Base-by-base conservation (phyloP, 306 rosid genomes). In the Mimosa bimucronata region DNA sequence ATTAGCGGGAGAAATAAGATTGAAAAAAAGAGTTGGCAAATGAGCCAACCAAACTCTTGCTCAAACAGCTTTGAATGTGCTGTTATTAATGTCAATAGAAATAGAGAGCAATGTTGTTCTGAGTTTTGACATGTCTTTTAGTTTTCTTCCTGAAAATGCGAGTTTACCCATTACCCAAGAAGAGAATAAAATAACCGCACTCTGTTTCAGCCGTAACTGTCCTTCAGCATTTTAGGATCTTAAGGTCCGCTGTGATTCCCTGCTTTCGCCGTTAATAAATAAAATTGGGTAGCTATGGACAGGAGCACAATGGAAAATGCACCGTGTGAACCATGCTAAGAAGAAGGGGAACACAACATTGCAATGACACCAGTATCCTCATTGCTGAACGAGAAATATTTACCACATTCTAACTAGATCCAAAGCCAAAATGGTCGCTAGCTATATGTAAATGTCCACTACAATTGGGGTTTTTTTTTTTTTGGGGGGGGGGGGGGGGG, bases 371-470 rank as follows among this genome's bases (percentile, higher is more conserved):
- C 23, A 70, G 25, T 41, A 9, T 40, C 15, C 25, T 14, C 55
- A 44, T 44, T 45, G 42, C 58, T 26, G 30, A 44, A 1, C 7
- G 8, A 69, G 8, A 69, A 69, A 42, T 12, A 69, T 69, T 15
- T 71, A 71, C 74, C 9, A 25, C 3, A 25, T 44, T 70, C 55
- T 40, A 41, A 21, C 19, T 6, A 44, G 38, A 70, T 30, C 58
- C 38, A 44, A 11, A 31, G 75, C 75, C 74, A 25, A 0, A 70
- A 44, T 13, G 11, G 12, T 41, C 9, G 16, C 19, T n/a, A n/a
- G n/a, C n/a, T n/a, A n/a, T 7, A 19, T 6, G 7, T 46, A 79
- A 80, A 42, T 66, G 72, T 45, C 23, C 45, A 72, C 41, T 37
- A 55, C 8, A 34, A 34, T 34, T 34, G 5, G 5, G n/a, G n/a